Conservation (phyloP, 371 early-diverging fungal genomes). For the Mucor mucedo region DNA sequence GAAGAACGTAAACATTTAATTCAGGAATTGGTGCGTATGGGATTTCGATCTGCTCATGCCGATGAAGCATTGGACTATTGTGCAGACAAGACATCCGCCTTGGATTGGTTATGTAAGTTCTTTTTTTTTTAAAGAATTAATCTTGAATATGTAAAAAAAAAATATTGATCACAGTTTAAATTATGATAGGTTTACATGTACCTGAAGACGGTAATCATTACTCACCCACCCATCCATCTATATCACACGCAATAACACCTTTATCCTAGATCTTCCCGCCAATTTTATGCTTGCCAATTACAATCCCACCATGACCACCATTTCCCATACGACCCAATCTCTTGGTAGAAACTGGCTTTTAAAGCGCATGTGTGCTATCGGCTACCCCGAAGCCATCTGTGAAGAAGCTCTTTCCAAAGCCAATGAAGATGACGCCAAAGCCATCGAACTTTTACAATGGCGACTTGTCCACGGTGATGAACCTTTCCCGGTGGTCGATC, state of each 20-base stretch:
- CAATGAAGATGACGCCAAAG: constrained; percentile 56
- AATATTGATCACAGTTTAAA: neutral
- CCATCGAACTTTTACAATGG: constrained; percentile 57
- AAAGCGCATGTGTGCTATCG: constrained; percentile 66
- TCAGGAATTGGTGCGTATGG: constrained; percentile 62
- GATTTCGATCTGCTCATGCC: constrained; percentile 77
- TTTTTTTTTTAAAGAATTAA: neutral
- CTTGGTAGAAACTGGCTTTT: constrained; percentile 68
- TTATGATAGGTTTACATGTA: constrained; percentile 71
- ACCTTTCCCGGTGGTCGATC: constrained; percentile 29
- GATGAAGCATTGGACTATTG: constrained; percentile 74
- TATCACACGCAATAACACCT: neutral
- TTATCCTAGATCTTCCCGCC: constrained; percentile 61
- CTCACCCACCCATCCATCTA: neutral
- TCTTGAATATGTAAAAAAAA: neutral
- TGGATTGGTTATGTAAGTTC: constrained; percentile 88
- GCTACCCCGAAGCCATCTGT: constrained; percentile 60
- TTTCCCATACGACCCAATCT: constrained; percentile 59
- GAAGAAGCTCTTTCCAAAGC: constrained; percentile 50
- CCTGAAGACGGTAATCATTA: constrained; percentile 74
- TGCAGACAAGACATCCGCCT: constrained; percentile 53
- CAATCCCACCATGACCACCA: constrained; percentile 67
- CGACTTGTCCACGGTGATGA: constrained; percentile 45
- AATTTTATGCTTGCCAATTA: constrained; percentile 65
- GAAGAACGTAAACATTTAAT: constrained; percentile 46